Evolutionary conservation across 2,329 filamentous ascomycete species (phyloP).

Genomic region (Cordyceps militaris): DNA sequence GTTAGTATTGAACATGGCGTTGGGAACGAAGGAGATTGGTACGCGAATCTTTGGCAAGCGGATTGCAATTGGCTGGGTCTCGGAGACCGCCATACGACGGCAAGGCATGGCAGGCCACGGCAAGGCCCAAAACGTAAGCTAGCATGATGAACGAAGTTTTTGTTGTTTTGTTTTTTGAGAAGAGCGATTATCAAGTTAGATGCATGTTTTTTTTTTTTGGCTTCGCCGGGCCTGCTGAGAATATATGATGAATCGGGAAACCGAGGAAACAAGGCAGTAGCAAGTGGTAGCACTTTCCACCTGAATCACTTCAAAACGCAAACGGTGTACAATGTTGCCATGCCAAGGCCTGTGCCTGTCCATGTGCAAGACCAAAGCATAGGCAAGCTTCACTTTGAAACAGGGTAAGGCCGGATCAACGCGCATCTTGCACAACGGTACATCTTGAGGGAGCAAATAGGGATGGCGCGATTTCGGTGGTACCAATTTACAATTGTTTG

Average conservation of each 20-base stretch:
- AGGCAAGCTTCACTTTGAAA: constrained; percentile 3
- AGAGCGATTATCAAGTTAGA: background rate
- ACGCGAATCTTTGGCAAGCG: constrained; percentile 21
- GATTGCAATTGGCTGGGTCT: constrained; percentile 14
- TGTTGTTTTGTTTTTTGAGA: background rate
- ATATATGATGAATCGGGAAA: background rate
- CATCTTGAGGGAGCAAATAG: background rate
- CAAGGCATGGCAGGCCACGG: constrained; percentile 3
- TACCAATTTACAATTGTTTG: constrained; percentile 12
- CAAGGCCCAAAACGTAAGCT: background rate
- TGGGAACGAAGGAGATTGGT: constrained; percentile 1
- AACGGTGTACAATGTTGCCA: background rate
- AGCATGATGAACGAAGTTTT: background rate
- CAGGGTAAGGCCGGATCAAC: background rate
- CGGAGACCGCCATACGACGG: constrained; percentile 9
- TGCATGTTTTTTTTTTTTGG: background rate
- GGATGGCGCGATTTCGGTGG: background rate
- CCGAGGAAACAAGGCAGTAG: background rate
- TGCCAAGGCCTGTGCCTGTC: background rate
- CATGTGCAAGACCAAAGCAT: background rate
- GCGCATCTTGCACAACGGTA: background rate
- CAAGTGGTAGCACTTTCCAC: background rate
- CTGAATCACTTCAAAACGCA: constrained; percentile 6
- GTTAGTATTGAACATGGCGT: background rate
- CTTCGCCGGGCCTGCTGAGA: background rate